Evolutionary conservation across 176 grass and related monocot species (phyloP).

Genomic region (Bolboschoenus planiculmis): DNA sequence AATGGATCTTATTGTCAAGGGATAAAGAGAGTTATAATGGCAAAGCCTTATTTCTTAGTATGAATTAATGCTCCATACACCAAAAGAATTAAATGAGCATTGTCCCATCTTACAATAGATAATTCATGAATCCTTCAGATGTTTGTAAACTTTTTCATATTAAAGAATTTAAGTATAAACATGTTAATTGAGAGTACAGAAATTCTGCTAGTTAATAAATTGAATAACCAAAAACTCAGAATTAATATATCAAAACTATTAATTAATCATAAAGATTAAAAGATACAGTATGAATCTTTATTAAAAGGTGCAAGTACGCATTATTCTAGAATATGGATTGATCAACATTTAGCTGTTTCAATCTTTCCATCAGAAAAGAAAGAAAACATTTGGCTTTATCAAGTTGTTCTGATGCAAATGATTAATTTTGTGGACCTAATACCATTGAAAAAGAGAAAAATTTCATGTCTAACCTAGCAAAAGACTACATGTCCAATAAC

Average conservation of each 20-base stretch:
- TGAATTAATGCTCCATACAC: background rate
- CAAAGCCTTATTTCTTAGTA: background rate
- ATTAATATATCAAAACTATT: background rate
- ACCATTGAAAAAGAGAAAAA: slow-evolving; percentile 1
- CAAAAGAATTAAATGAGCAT: background rate
- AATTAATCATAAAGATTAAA: background rate
- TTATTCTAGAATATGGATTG: background rate
- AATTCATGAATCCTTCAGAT: background rate
- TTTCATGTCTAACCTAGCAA: background rate
- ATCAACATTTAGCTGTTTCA: background rate
- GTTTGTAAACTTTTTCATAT: background rate
- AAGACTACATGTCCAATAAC: background rate
- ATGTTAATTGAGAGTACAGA: background rate
- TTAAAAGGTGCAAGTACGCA: background rate
- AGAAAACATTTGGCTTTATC: background rate
- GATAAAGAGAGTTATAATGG: background rate
- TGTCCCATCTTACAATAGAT: background rate
- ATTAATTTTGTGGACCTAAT: background rate
- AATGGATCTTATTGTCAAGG: too few species aligned
- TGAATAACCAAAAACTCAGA: background rate
- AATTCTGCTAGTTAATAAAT: background rate
- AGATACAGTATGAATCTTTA: background rate
- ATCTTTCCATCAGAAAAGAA: background rate
- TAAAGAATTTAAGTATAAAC: background rate
- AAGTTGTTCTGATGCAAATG: background rate